Conservation (phyloP, 1,139 yeast genomes). For the Meyerozyma carpophila region DNA sequence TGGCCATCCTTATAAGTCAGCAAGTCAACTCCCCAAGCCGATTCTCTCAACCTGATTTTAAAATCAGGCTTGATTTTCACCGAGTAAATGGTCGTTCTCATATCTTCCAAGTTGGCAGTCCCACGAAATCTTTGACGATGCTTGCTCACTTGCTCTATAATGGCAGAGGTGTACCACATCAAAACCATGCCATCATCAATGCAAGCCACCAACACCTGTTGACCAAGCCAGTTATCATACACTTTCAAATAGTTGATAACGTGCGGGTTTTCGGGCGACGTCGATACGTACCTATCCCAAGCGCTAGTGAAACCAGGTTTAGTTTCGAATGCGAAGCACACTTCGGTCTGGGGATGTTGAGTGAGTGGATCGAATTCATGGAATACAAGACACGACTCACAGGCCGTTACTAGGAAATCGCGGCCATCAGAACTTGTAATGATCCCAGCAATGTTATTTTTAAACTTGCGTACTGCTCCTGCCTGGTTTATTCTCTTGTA, state of each 20-base stretch:
- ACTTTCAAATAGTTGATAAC: constrained; percentile 44
- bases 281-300: constrained; percentile 33
- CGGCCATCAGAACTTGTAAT: constrained; percentile 5
- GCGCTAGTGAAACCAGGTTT: constrained; percentile 34
- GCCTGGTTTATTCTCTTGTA: neutral
- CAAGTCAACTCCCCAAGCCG: constrained; percentile 65
- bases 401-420: constrained; percentile 22
- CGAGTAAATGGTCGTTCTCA: neutral
- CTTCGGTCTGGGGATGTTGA: constrained; percentile 19
- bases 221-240: constrained; percentile 19
- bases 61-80: constrained; percentile 29
- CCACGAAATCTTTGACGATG: constrained; percentile 2
- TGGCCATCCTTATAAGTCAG: constrained; percentile 14
- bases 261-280: constrained; percentile 53
- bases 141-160: constrained; percentile 16
- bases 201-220: constrained; percentile 41
- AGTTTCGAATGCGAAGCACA: constrained; percentile 32
- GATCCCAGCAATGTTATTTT: constrained; percentile 6
- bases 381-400: constrained; percentile 25
- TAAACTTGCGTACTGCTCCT: neutral
- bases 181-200: constrained; percentile 54
- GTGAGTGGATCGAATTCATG: constrained; percentile 21
- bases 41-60: constrained; percentile 34
- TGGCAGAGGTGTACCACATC: constrained; percentile 34
- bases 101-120: neutral